phyloP scores from a whole-genome alignment of 495 filamentous ascomycete species.

The Tricharina praecox region DNA sequence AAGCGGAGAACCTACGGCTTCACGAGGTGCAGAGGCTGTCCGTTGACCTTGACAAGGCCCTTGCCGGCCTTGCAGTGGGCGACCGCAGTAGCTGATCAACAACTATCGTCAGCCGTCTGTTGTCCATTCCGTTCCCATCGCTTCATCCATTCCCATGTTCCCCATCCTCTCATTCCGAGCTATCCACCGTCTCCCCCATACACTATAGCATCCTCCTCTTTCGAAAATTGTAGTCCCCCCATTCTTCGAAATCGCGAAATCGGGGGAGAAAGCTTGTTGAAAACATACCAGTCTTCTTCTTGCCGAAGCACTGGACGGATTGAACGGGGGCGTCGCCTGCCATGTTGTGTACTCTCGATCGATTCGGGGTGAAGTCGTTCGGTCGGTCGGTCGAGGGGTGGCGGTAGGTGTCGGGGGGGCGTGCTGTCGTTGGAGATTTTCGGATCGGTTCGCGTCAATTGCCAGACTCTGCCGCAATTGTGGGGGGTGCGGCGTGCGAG shows the following conservation, averaged over 20 bases:
- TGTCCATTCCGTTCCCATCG: neutral
- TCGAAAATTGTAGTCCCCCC: neutral
- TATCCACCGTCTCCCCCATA: neutral
- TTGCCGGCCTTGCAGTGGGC: conserved; percentile 90
- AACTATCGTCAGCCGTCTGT: conserved; percentile 25
- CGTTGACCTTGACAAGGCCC: conserved; percentile 97
- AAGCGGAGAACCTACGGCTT: conserved; percentile 94
- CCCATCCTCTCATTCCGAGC: neutral
- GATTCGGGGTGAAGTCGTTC: conserved; percentile 5
- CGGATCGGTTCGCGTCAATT: neutral
- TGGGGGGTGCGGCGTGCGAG: neutral
- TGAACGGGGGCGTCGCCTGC: conserved; percentile 42
- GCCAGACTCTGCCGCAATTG: neutral
- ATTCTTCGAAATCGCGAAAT: neutral
- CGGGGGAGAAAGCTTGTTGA: neutral
- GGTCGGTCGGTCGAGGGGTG: conserved; percentile 11
- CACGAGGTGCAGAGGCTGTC: conserved; percentile 80
- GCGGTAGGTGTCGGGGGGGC: conserved; percentile 1
- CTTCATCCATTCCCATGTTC: neutral
- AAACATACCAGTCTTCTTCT: conserved; percentile 62
- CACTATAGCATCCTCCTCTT: neutral
- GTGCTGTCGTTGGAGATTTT: conserved; percentile 7
- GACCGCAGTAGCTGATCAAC: conserved; percentile 53
- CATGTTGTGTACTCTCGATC: conserved; percentile 34
- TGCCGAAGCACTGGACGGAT: conserved; percentile 90